Evolutionary conservation across 176 grass and related monocot genomes (phyloP).

Genomic region (Lolium perenne): DNA sequence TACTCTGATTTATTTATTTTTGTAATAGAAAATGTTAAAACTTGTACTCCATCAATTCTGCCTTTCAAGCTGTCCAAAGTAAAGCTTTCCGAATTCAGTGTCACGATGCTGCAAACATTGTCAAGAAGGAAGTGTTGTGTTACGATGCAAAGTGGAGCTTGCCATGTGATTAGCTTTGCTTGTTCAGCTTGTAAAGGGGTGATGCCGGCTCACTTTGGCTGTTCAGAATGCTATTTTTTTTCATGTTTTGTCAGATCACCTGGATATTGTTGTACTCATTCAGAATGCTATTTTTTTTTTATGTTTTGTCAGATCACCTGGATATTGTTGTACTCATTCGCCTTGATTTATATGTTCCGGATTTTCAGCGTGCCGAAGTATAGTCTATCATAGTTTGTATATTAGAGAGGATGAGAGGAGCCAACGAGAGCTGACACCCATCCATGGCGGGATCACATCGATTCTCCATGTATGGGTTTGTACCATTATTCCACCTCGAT

Average conservation of each 20-base stretch:
- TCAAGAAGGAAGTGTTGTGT: not conserved
- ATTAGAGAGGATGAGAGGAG: no score
- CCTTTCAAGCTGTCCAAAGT: constrained; percentile 30
- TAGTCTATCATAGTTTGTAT: no score
- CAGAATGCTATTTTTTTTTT: not conserved
- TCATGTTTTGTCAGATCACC: not conserved
- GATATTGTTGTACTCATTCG: not conserved
- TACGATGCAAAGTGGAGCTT: not conserved
- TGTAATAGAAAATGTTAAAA: not conserved
- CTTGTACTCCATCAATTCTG: not conserved
- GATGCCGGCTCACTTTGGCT: not conserved
- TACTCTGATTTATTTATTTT: not conserved
- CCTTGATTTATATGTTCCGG: no score
- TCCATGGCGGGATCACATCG: no score
- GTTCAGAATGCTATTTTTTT: not conserved
- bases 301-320: not conserved
- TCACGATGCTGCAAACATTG: not conserved
- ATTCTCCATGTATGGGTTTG: no score
- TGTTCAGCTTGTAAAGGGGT: constrained; percentile 33
- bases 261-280: not conserved
- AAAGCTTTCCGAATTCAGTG: not conserved
- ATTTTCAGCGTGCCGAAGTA: no score
- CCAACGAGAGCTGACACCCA: no score
- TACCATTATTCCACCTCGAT: no score
- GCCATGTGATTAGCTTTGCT: constrained; percentile 40